Evolutionary conservation across 129 eudicot species (phyloP), one percentile per base, ranked within the genome.

Genomic region (Saussurea involucrata): DNA sequence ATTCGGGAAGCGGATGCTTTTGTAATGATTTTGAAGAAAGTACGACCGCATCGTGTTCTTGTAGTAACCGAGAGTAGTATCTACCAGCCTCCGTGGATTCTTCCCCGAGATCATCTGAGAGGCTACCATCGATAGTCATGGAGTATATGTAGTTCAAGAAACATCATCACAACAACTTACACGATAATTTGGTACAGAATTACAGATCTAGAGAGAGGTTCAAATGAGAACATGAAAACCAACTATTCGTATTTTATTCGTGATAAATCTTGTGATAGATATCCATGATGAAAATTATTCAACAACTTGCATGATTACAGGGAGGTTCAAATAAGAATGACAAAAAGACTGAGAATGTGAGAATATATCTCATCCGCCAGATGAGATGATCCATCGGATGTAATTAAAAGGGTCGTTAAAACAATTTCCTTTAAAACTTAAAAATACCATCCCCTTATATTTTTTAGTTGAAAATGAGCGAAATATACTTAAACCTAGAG

Each of bases 21-120:
- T 77, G 66, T 12, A 87, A 57, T 11, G 74, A 49, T 15, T 82
- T 42, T 17, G 92, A 86, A 72, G 97, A 86, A 29, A 86, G 78
- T 66, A 95, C 58, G 53, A 95, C 82, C 0, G 97, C 96, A 63
- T 95, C 97, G 24, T 91, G 85, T 85, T 91, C 94, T 76, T 91
- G 94, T 79, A 95, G 79, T 71, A 95, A 32, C 36, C 81, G 79
- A 0, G 99, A 95, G 84, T 92, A 95, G 82, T 92, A 95, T 82
- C 99, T 97, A 55, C 96, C 97, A 33, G 84, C 69, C 15, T 88
- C 88, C 25, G 2, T 72, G 63, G 73, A 92, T 76, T 74, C 89
- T 73, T 89, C 91, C 46, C 86, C 92, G 9, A 90, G 72, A 25
- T 86, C 90, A 79, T 92, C 84, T 36, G 85, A 64, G 66, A 90